Percentiles rank a stretch among this genome's conserved stretches.
These are phyloP conservation scores for Megacollybia marginata DNA, from an alignment of 768 basidiomycete genomes.

Conservation along the genomic window DNA sequence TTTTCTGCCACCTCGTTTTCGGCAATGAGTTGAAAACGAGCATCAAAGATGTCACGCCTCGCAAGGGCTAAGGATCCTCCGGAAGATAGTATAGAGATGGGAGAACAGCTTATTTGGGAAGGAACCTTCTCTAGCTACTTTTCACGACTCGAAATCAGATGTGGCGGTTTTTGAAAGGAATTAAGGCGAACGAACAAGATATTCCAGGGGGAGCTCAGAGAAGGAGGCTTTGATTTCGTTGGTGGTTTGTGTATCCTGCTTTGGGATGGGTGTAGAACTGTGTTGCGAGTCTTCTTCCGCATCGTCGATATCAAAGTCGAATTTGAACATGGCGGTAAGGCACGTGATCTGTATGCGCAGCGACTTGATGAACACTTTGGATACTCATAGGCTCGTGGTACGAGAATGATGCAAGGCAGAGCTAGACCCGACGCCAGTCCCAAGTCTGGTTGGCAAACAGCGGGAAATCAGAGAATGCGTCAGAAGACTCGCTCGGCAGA, in stretches of 20 bases:
- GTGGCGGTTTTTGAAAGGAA: too few species aligned
- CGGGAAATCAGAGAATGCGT: too few species aligned
- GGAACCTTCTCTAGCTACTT: constrained; percentile 66
- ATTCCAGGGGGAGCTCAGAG: not conserved
- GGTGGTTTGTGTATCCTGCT: not conserved
- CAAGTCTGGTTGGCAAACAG: too few species aligned
- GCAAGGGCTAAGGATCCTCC: constrained; percentile 36
- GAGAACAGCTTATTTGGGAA: constrained; percentile 72
- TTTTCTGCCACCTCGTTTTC: constrained; percentile 31
- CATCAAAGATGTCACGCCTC: constrained; percentile 90
- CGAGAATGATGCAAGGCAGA: too few species aligned
- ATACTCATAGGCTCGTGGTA: too few species aligned
- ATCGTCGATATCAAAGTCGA: constrained; percentile 3
- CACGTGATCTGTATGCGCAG: not conserved
- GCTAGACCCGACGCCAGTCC: too few species aligned
- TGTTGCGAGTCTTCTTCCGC: not conserved
- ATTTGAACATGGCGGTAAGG: constrained; percentile 1
- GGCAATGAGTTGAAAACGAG: constrained; percentile 86
- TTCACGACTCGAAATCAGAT: not conserved
- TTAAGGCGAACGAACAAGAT: not conserved
- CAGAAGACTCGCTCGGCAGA: too few species aligned
- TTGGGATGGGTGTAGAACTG: not conserved
- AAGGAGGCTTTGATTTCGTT: not conserved
- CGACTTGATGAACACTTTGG: too few species aligned
- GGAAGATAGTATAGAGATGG: constrained; percentile 40